These are phyloP conservation scores for Leptomonas seymouri DNA, from an alignment of 208 protist species.

Conservation along the genomic window DNA sequence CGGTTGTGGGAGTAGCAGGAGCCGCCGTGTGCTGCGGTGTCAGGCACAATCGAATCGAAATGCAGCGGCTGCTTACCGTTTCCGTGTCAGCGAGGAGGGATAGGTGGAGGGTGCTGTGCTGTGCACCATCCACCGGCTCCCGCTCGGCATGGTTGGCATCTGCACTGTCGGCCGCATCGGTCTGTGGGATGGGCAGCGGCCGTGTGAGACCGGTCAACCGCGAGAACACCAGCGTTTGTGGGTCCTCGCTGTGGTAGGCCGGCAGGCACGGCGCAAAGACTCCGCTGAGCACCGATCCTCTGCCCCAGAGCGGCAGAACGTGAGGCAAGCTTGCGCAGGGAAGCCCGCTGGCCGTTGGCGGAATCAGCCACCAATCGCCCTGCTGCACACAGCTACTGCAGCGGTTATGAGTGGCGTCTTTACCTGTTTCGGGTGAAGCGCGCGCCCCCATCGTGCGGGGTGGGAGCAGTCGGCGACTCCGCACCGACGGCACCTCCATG, in stretches of 20 bases:
- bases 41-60: slow-evolving; percentile 27
- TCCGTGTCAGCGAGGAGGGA: slow-evolving; percentile 38
- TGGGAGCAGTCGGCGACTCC: slow-evolving; percentile 30
- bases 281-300: slow-evolving; percentile 10
- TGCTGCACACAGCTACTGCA: neutral
- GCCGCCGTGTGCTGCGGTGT: slow-evolving; percentile 9
- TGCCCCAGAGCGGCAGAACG: slow-evolving; percentile 29
- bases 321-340: slow-evolving; percentile 18
- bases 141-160: neutral
- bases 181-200: slow-evolving; percentile 14
- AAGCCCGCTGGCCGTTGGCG: slow-evolving; percentile 12
- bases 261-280: slow-evolving; percentile 18
- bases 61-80: slow-evolving; percentile 31
- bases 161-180: neutral
- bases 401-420: neutral
- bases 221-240: slow-evolving; percentile 37
- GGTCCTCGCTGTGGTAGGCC: slow-evolving; percentile 18
- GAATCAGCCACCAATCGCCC: slow-evolving; percentile 10
- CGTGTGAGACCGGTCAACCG: slow-evolving; percentile 29
- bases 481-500: slow-evolving; percentile 40
- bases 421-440: neutral
- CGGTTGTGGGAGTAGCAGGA: neutral
- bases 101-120: slow-evolving; percentile 10
- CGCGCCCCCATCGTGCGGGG: slow-evolving; percentile 1
- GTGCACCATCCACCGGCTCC: neutral